Evolutionary conservation across 805 yeast genomes (phyloP).

Genomic region (Debaryomyces tyrocola): DNA sequence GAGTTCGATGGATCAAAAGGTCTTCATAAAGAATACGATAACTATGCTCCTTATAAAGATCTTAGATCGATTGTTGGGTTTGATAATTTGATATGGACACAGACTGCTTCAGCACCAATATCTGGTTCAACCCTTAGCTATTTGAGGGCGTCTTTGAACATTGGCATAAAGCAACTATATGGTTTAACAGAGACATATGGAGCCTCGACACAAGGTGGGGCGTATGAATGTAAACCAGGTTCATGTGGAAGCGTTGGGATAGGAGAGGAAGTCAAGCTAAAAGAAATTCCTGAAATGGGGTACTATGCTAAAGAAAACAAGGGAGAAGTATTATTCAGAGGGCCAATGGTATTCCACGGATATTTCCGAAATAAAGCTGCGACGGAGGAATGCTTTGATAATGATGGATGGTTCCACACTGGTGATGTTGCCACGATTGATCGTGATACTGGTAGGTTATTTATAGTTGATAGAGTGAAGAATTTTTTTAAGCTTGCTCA

Average conservation of each 20-base stretch:
- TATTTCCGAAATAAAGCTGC: slow-evolving; percentile 60
- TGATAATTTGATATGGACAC: slow-evolving; percentile 22
- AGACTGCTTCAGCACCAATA: slow-evolving; percentile 36
- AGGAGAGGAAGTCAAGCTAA: slow-evolving; percentile 18
- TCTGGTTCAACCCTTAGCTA: slow-evolving; percentile 21
- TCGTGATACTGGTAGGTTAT: slow-evolving; percentile 52
- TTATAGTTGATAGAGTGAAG: slow-evolving; percentile 71
- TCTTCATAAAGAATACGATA: slow-evolving; percentile 12
- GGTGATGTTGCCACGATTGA: slow-evolving; percentile 61
- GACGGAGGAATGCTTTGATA: slow-evolving; percentile 51
- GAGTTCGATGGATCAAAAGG: slow-evolving; percentile 37
- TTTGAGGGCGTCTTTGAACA: slow-evolving; percentile 23
- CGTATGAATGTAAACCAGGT: slow-evolving; percentile 23
- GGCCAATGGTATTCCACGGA: slow-evolving; percentile 58
- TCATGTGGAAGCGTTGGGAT: slow-evolving; percentile 22
- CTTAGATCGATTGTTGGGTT: slow-evolving; percentile 31
- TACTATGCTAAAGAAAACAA: slow-evolving; percentile 12
- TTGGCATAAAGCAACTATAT: slow-evolving; percentile 32
- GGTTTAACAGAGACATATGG: slow-evolving; percentile 33
- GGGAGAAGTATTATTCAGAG: slow-evolving; percentile 59
- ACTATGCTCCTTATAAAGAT: slow-evolving; percentile 23
- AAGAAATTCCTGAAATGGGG: slow-evolving; percentile 17
- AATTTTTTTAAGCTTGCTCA: slow-evolving; percentile 66
- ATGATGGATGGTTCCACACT: slow-evolving; percentile 60
- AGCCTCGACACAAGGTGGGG: slow-evolving; percentile 15